Base-by-base conservation (phyloP, 352 stramenopile species). In the Phytopythium vexans region DNA sequence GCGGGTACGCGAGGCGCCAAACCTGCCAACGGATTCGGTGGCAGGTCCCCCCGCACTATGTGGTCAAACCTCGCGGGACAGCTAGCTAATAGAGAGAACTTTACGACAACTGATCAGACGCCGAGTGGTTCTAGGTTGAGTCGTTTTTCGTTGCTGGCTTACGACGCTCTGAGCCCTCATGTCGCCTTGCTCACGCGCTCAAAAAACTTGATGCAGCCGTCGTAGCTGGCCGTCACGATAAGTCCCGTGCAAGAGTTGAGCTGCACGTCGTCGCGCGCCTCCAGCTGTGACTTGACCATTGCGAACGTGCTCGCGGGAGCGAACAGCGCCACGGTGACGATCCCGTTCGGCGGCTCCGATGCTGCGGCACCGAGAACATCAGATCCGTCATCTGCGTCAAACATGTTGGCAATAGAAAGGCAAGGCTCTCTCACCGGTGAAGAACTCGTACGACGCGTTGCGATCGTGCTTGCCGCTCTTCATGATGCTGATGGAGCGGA, bases 201-300 rank as follows among this genome's bases (percentile, higher is more conserved):
- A 53, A 89, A 87, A 59, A 86, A 87, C 62, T 89, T 89, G 54
- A 93, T 93, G 69, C 78, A 89, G 34, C 82, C 82, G 55, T 93
- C 78, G 54, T 93, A 93, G 59, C 74, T 93, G n/a, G 82, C 82
- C 5, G 78, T 87, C 35, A 91, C 82, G 51, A 93, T 86, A 37
- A 89, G 60, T 21, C 82, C 80, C 15, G 79, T 91, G 66, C 82
- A 93, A 14, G 80, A 72, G 52, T 89, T 86, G 14, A 72, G 69
- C 33, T 84, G 72, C 40, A 72, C 74, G 43, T 89, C 75, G 41
- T 84, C 76, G 44, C 58, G 68, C 21, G 67, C 68, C n/a, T 84
- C 66, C 10, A 88, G 70, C 50, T 88, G 82, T 15, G 75, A 84
- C 41, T 90, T 89, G 7, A 90, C 78, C 74, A 93, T 88, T 2